Base-by-base conservation (phyloP, 1,284 basidiomycete species). In the Entoloma clypeatum region DNA sequence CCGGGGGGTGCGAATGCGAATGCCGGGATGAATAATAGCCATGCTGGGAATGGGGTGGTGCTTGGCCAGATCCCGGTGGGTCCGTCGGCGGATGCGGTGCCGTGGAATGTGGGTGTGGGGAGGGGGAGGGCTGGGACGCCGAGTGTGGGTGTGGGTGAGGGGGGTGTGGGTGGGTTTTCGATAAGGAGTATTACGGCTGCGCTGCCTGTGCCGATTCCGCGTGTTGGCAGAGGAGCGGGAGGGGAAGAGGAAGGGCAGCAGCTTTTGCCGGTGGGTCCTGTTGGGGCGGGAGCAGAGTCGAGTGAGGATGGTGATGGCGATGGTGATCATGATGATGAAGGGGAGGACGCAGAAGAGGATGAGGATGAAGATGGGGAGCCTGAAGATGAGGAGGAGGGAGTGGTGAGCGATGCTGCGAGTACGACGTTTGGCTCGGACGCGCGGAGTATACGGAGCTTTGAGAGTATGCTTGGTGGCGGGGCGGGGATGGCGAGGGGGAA, bases 381-480 rank as follows among this genome's bases (percentile, higher is more conserved):
- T 9, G 37, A 39, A 7, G 32, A 60, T 4, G 63, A 60, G 7
- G 56, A 52, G 5, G 64, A 60, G n/a, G 63, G 59, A n/a, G 61
- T 55, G 5, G 54, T 52, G 19, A 65, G 67, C 7, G 62, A 46
- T 16, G 64, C 61, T 23, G 62, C 60, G n/a, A 62, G 64, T 7
- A 65, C 59, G 2, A n/a, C n/a, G n/a, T 66, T 64, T 5, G 56
- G 58, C n/a, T n/a, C n/a, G 4, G 73, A 85, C 57, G 55, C 75
- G 32, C 72, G 79, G 62, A 88, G 85, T 53, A 88, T 90, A 41
- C 68, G 75, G 50, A 90, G 84, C 57, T 90, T 92, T 53, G 85
- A 86, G 64, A 88, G 77, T 51, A 88, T 89, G 85, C 69, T 88
- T 72, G 80, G 71, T 54, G 61, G n/a, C n/a, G n/a, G n/a, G n/a